Conservation (phyloP, 2,329 filamentous ascomycete genomes). For the Knoxdaviesia proteae region DNA sequence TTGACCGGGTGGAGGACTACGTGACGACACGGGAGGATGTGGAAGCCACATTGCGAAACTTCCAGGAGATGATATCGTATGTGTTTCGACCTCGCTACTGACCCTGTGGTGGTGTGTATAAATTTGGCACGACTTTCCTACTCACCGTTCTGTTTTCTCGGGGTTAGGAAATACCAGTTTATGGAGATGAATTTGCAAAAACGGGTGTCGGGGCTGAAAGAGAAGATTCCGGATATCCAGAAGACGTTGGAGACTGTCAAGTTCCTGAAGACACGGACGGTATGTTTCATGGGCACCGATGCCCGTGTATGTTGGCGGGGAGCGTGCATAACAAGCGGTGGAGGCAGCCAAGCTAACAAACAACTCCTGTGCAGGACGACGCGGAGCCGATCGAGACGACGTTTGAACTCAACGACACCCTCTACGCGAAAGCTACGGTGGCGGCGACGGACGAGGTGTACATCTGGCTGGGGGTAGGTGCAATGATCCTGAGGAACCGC, state of each 20-base stretch:
- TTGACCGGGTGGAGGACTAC: slow-evolving; percentile 79
- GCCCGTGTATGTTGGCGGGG: too few species aligned
- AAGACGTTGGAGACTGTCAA: slow-evolving; percentile 85
- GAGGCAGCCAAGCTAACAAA: neutral
- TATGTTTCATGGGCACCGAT: slow-evolving; percentile 14
- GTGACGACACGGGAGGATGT: slow-evolving; percentile 59
- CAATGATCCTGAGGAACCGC: too few species aligned
- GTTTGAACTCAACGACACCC: slow-evolving; percentile 90
- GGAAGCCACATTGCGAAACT: slow-evolving; percentile 59
- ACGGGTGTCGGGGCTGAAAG: slow-evolving; percentile 58
- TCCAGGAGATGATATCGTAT: slow-evolving; percentile 88
- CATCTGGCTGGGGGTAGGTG: slow-evolving; percentile 69
- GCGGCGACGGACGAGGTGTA: slow-evolving; percentile 79
- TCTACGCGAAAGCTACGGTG: slow-evolving; percentile 74
- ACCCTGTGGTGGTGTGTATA: too few species aligned
- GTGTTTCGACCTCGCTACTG: slow-evolving; percentile 9
- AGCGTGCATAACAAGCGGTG: too few species aligned
- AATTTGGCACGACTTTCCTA: too few species aligned
- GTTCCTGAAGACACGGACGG: slow-evolving; percentile 62
- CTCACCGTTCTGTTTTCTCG: neutral
- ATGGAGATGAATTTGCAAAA: slow-evolving; percentile 92
- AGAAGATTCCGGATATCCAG: slow-evolving; percentile 93
- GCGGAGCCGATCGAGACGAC: slow-evolving; percentile 67
- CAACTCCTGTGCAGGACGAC: slow-evolving; percentile 17
- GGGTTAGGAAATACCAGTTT: slow-evolving; percentile 83